Evolutionary conservation across 331 rosid species (phyloP), one percentile per base, ranked within the genome.

Genomic region (Quercus phellos): DNA sequence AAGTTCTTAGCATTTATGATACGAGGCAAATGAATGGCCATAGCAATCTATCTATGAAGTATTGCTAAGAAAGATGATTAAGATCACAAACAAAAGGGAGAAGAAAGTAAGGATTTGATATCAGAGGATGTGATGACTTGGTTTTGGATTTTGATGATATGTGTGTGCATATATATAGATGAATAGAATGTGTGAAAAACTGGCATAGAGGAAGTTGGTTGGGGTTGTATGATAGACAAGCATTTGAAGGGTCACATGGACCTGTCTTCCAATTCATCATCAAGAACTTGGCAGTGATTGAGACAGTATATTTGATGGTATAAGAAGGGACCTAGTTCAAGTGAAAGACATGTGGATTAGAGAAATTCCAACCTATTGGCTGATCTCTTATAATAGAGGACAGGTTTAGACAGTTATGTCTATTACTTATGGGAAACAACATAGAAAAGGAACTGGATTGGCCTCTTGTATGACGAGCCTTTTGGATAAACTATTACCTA

Each of bases 201-300:
- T 46, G 16, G 51, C 51, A 11, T 1, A 11, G 16, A 2, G 51
- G 16, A 10, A 46, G 51, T 12, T 46, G 51, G 51, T 4, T 46
- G 16, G 51, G 51, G 51, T 46, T 46, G 16, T 46, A 16, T 46
- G 16, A 46, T 10, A 46, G 51, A 46, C 51, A 51, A 46, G 51
- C 51, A 46, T 11, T 46, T 46, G 51, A 11, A 46, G 51, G 51
- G 51, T 78, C 75, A 77, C 59, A 68, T 74, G 80, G 78, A 18
- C 66, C 14, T 77, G 56, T 55, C 53, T 13, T 68, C 19, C 34
- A 76, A 16, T 32, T 68, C 16, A 51, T 50, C 10, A 63, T 34
- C 73, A 59, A 14, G 55, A 59, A 60, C 21, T 32, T 69, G 68
- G 29, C n/a, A 9, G 30, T 55, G 78, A 78, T 55, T 61, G 72